phyloP scores from a whole-genome alignment of 139 green algal species.

The Astrephomene gubernaculifera region DNA sequence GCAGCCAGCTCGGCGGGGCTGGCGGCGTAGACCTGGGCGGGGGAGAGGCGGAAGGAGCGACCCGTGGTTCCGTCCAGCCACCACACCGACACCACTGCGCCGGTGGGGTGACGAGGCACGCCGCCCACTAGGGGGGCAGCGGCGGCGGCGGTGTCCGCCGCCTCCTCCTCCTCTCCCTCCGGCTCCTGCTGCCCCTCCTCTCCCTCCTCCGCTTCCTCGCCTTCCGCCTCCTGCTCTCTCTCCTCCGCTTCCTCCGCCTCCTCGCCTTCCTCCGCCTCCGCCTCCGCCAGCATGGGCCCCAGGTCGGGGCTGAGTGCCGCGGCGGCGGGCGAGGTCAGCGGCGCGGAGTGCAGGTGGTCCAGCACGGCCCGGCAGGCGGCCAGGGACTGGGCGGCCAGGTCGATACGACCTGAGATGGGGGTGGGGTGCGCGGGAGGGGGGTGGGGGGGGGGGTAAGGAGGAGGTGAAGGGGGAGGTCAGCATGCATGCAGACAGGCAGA shows the following conservation, averaged over 20 bases:
- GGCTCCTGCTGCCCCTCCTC: neutral
- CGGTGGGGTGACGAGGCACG: neutral
- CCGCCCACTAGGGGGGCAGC: neutral
- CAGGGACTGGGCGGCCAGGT: constrained; percentile 12
- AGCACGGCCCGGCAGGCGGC: neutral
- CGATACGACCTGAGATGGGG: constrained; percentile 24
- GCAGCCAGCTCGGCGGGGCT: constrained; percentile 33
- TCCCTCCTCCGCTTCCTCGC: neutral
- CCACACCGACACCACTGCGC: constrained; percentile 28
- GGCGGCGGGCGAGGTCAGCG: neutral
- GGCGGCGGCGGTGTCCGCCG: neutral
- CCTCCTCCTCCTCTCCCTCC: neutral
- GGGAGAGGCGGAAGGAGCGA: constrained; percentile 13
- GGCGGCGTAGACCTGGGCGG: constrained; percentile 31
- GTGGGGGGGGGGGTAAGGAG: neutral
- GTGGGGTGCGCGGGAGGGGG: neutral
- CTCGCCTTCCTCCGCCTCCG: neutral
- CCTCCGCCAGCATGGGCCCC: no score
- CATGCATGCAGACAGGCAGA: no score
- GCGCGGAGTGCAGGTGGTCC: constrained; percentile 30
- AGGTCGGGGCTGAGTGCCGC: neutral
- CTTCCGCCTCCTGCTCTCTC: neutral
- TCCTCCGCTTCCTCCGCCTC: neutral
- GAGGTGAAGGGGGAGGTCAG: neutral
- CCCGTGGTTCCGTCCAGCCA: constrained; percentile 33